Conservation (phyloP, 176 grass and related monocot genomes). For the Alopecurus myosuroides region DNA sequence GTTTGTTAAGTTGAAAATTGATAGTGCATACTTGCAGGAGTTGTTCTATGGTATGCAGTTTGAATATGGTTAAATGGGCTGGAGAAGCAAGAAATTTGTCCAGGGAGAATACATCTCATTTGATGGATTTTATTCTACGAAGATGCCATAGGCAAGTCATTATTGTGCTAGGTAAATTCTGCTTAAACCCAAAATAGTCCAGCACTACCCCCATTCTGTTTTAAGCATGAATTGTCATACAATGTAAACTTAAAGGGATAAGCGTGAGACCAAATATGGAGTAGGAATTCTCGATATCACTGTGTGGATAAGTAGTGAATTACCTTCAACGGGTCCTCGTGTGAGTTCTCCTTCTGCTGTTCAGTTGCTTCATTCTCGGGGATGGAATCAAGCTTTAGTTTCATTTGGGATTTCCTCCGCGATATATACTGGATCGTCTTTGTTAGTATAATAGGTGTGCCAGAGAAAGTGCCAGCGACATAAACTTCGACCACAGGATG, state of each 20-base stretch:
- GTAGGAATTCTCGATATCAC: background rate
- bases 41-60: background rate
- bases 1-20: background rate
- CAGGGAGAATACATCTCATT: background rate
- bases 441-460: conserved; percentile 82
- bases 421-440: conserved; percentile 69
- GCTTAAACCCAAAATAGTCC: background rate
- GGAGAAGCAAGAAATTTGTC: background rate
- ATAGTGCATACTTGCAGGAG: conserved; percentile 2
- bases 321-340: conserved; percentile 58
- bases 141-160: background rate
- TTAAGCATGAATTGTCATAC: background rate
- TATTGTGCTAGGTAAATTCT: background rate
- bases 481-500: conserved; percentile 78
- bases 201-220: background rate
- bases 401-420: conserved; percentile 71
- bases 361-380: conserved; percentile 75
- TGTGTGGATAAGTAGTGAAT: background rate
- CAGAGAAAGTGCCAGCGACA: conserved; percentile 73
- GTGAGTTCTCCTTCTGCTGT: conserved; percentile 48
- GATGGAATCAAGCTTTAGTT: conserved; percentile 61
- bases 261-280: background rate
- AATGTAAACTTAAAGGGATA: background rate
- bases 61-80: background rate
- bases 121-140: background rate